Base-by-base conservation (phyloP, 2,329 filamentous ascomycete genomes). In the Pseudopithomyces chartarum region DNA sequence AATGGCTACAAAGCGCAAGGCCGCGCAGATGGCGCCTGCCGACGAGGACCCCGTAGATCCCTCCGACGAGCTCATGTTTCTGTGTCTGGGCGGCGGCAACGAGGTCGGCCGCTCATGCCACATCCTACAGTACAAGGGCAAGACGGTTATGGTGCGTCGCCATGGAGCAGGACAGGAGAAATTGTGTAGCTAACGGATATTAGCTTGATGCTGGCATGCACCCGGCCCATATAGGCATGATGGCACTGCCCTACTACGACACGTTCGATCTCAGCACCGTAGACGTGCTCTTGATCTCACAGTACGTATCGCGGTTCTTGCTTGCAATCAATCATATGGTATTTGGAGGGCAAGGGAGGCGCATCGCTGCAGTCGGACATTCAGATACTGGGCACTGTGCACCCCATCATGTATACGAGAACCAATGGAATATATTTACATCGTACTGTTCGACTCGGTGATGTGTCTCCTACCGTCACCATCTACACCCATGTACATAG, bases 71-170 rank as follows among this genome's bases (percentile, higher is more conserved):
- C 85, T 99, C 56, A 90, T 92, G 80, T 99, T 99, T 71, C 85
- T 97, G 53, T 96, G 92, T 69, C 81, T 99, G 36, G 95, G 95
- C 59, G 95, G 95, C 59, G 95, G 95, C 65, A 98, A 97, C 76
- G 95, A 99, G 79, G 95, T 99, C 60, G 95, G 95, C 52, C 85
- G 95, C 64, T 98, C 95, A 64, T 98, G 95, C 77, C 95, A 99
- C 75, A 97, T 99, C 67, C 88, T 99, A 58, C 92, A 98, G 73
- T 99, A 99, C 85, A 99, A 98, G 79, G 95, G 95, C 60, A 99
- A 99, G 79, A 98, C 94, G 6, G 92, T 99, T 65, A 99, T 99
- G 95, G 92, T 96, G 81, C 66, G 86, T 74, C 22, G 51, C 2
- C 29, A 32, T 7, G 11, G n/a, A 6, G 19, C 29, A 55, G 39